Base-by-base conservation (phyloP, 2,329 filamentous ascomycete genomes). In the Colletotrichum tamarilloi region DNA sequence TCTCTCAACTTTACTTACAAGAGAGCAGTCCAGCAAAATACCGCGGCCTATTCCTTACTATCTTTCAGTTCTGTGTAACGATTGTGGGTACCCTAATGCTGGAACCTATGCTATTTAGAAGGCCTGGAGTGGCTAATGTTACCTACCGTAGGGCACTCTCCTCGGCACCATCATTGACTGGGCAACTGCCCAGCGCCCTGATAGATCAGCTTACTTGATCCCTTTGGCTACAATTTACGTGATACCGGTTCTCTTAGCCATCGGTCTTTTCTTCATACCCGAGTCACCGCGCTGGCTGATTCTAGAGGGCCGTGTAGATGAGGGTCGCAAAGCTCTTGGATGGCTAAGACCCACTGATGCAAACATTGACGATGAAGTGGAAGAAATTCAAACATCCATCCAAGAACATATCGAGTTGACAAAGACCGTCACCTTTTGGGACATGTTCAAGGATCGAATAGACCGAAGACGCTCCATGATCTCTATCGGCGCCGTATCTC, bases 1-100 rank as follows among this genome's bases (percentile, higher is more conserved):
- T 87, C 73, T 84, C 84, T 1, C 86, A 87, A 69, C 78, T 88
- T 0, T 87, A 86, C 74, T 81, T 89, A 16, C 87, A 88, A 75
- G 83, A 84, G 76, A 77, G 76, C 30, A 83, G 85, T 35, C 86
- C 86, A 1, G 85, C 86, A n/a, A 82, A 84, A 72, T 87, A 86
- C 65, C 83, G 87, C 30, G 87, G 86, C 4, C 78, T 88, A 3
- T 85, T 87, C 73, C 77, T 89, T 6, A 84, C 84, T 2, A 81
- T 80, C 1, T 88, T 88, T 77, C 84, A 86, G 73, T 85, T 86
- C 19, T 49, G 42, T 22, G 42, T 49, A 49, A 49, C 42, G 5
- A n/a, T 49, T 22, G 42, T 49, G 19, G 8, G 42, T 49, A n/a
- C 2, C 1, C 19, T 5, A 9, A 19, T 9, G 3, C 12, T 9